These are phyloP conservation scores for Ophiostoma himal-ulmi DNA, from an alignment of 2,329 filamentous ascomycete species.

Conservation along the genomic window DNA sequence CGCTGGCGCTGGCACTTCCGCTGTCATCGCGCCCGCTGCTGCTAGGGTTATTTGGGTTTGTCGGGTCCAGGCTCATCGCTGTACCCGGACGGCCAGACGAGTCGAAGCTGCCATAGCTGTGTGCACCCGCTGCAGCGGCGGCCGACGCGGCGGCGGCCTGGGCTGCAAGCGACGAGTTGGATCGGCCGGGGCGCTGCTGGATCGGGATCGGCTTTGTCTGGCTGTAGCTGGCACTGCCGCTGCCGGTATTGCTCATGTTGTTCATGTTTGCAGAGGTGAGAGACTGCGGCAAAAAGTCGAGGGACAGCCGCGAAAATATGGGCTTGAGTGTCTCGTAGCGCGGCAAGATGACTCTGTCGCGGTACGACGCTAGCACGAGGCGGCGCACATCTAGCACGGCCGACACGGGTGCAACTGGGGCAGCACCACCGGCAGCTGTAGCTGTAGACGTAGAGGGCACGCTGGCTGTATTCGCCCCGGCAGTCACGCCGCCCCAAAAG, in stretches of 20 bases:
- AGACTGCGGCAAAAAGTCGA: conserved; percentile 64
- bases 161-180: conserved; percentile 24
- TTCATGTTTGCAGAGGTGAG: conserved; percentile 35
- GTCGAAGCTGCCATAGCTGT: conserved; percentile 26
- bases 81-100: conserved; percentile 57
- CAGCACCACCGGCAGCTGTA: conserved; percentile 8
- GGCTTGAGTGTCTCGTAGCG: conserved; percentile 83
- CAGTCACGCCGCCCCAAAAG: conserved; percentile 70
- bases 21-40: conserved; percentile 44
- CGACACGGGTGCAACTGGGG: conserved; percentile 41
- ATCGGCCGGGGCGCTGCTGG: conserved; percentile 33
- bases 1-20: conserved; percentile 39
- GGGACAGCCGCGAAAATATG: conserved; percentile 81
- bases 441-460: background rate
- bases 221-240: conserved; percentile 30
- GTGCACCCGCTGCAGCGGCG: background rate
- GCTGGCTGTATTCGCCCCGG: conserved; percentile 23
- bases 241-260: background rate
- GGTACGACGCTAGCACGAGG: conserved; percentile 79
- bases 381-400: conserved; percentile 75
- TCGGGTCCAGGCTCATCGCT: conserved; percentile 42
- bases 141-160: conserved; percentile 1
- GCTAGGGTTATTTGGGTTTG: conserved; percentile 30
- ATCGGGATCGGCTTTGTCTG: conserved; percentile 46
- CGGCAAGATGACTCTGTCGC: conserved; percentile 81